These are phyloP conservation scores for Croton laevigatus DNA, from an alignment of 441 rosid species.

Conservation along the genomic window DNA sequence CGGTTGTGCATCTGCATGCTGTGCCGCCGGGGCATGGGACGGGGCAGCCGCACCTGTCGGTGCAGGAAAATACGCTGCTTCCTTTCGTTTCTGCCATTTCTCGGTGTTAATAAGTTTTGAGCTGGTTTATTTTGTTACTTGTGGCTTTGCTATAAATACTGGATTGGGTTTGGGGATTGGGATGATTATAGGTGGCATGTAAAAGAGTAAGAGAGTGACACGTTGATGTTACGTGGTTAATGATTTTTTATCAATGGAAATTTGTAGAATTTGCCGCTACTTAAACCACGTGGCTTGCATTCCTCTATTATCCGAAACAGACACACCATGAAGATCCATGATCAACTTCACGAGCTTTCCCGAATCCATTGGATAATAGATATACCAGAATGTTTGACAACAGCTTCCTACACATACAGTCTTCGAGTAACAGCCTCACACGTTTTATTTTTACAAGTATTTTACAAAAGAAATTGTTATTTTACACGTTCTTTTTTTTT, in stretches of 20 bases:
- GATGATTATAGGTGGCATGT: not conserved
- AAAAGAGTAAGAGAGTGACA: not conserved
- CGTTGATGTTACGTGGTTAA: not conserved
- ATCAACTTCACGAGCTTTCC: no score
- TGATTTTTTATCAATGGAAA: not conserved
- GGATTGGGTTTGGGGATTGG: not conserved
- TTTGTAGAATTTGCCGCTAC: not conserved
- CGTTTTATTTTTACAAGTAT: no score
- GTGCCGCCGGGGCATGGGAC: slow-evolving; percentile 52
- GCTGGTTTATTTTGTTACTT: no score
- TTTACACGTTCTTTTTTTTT: no score
- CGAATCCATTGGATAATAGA: no score
- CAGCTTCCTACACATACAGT: no score
- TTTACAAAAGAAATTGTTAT: no score
- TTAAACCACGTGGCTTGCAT: not conserved
- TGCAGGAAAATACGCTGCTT: slow-evolving; percentile 29
- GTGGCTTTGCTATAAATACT: not conserved
- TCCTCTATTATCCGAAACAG: no score
- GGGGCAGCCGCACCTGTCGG: slow-evolving; percentile 57
- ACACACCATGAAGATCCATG: no score
- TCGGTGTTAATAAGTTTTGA: not conserved
- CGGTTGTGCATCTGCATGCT: slow-evolving; percentile 41
- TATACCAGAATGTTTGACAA: no score
- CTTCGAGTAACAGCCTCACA: no score
- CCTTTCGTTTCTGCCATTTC: slow-evolving; percentile 42